phyloP scores from a whole-genome alignment of 768 basidiomycete species.

The Rhodotorula graminis region DNA sequence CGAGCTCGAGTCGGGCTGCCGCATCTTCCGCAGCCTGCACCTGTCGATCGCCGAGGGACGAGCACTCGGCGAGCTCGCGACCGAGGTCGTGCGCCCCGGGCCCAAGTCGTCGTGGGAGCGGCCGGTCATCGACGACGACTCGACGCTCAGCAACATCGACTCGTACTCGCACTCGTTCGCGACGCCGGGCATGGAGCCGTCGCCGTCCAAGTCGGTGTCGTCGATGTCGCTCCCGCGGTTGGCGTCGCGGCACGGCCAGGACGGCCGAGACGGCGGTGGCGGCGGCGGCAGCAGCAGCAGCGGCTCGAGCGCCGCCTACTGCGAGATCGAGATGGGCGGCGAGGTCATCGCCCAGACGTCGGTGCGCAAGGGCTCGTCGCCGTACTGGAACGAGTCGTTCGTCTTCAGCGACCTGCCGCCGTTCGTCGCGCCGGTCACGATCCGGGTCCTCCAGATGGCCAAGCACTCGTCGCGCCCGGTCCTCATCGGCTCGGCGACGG shows the following conservation, averaged over 20 bases:
- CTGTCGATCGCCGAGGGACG: slow-evolving; percentile 69
- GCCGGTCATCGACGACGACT: slow-evolving; percentile 4
- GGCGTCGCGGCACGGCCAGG: background rate
- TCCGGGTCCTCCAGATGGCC: slow-evolving; percentile 53
- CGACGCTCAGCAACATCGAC: slow-evolving; percentile 43
- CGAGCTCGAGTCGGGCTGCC: slow-evolving; percentile 29
- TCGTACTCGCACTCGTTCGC: slow-evolving; percentile 6
- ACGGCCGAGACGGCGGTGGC: background rate
- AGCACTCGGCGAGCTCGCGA: slow-evolving; percentile 59
- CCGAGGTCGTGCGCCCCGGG: slow-evolving; percentile 27
- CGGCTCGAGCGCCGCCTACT: slow-evolving; percentile 58
- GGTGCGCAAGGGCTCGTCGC: slow-evolving; percentile 57
- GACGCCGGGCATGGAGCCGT: background rate
- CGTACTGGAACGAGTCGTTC: slow-evolving; percentile 81
- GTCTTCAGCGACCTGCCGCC: slow-evolving; percentile 64
- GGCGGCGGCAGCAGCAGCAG: slow-evolving; percentile 8
- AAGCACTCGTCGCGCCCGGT: slow-evolving; percentile 39
- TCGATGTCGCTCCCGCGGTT: background rate
- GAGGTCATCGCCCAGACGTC: slow-evolving; percentile 74
- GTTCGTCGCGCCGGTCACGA: slow-evolving; percentile 60
- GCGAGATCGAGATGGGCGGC: slow-evolving; percentile 61
- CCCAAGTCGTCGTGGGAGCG: slow-evolving; percentile 24
- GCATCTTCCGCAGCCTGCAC: slow-evolving; percentile 81
- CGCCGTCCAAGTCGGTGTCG: background rate
- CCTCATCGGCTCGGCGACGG: slow-evolving; percentile 56